phyloP scores from a whole-genome alignment of 768 basidiomycete species.

The Russula vinacea region DNA sequence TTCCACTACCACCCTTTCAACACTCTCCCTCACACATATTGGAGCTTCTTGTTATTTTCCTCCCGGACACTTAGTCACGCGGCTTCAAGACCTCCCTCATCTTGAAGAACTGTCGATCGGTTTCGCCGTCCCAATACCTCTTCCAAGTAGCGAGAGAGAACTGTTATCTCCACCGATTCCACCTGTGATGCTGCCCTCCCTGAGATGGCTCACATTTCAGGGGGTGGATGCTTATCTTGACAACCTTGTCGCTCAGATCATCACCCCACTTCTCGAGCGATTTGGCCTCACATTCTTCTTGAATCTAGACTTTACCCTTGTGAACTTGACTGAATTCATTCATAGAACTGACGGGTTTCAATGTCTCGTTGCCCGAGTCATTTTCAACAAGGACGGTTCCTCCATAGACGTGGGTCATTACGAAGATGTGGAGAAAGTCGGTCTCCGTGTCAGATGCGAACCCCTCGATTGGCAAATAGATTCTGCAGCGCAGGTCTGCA shows the following conservation, averaged over 20 bases:
- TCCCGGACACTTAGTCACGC: not conserved
- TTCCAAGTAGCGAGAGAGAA: not conserved
- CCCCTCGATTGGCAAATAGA: not conserved
- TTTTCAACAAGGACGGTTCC: not conserved
- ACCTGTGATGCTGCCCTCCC: not conserved
- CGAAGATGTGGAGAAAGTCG: not conserved
- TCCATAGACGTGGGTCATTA: not conserved
- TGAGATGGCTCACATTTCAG: conserved; percentile 1
- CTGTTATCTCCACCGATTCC: not conserved
- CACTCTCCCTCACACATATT: not conserved
- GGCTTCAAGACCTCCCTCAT: not conserved
- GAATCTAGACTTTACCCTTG: not conserved
- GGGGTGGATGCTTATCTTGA: not conserved
- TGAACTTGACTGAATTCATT: not conserved
- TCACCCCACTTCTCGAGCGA: not conserved
- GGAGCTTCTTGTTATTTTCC: not conserved
- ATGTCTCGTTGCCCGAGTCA: not conserved
- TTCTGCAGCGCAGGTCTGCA: not conserved
- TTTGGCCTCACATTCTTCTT: not conserved
- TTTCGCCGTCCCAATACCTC: conserved; percentile 1
- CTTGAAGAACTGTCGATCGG: conserved; percentile 15
- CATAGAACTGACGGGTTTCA: not conserved
- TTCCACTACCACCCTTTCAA: not conserved
- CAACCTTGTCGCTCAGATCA: not conserved
- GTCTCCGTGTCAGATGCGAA: not conserved